phyloP scores from a whole-genome alignment of 768 basidiomycete species.

The Strobilomyces dryophilus region DNA sequence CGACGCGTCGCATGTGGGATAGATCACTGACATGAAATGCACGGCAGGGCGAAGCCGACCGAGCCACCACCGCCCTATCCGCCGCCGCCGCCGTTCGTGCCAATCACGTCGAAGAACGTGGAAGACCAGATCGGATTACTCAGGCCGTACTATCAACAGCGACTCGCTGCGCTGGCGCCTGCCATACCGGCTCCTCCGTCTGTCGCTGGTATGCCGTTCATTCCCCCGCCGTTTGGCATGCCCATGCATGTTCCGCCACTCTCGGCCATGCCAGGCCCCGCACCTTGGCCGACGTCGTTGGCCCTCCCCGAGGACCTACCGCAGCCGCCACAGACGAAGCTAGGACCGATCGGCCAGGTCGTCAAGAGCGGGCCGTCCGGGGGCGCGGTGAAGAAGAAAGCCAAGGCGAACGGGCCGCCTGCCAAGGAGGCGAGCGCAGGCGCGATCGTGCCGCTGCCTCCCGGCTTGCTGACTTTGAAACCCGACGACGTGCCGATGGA shows the following conservation, averaged over 20 bases:
- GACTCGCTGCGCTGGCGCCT: slow-evolving; percentile 44
- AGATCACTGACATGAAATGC: slow-evolving; percentile 4
- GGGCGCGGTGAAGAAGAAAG: slow-evolving; percentile 61
- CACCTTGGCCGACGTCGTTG: slow-evolving; percentile 18
- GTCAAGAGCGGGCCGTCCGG: slow-evolving; percentile 45
- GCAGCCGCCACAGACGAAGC: slow-evolving; percentile 54
- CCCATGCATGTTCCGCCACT: background rate
- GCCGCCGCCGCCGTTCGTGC: slow-evolving; percentile 77
- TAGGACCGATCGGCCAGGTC: slow-evolving; percentile 79
- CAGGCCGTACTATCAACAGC: slow-evolving; percentile 63
- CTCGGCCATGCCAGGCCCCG: background rate
- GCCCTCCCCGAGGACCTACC: slow-evolving; percentile 65
- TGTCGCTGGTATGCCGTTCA: slow-evolving; percentile 14
- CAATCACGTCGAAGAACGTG: slow-evolving; percentile 59
- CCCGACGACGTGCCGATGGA: slow-evolving; percentile 21
- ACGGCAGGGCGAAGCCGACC: slow-evolving; percentile 51
- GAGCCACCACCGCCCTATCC: slow-evolving; percentile 84
- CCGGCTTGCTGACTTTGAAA: slow-evolving; percentile 17
- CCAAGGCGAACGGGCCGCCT: slow-evolving; percentile 21
- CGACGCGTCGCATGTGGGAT: background rate
- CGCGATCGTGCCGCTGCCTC: slow-evolving; percentile 14
- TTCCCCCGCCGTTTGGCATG: slow-evolving; percentile 8
- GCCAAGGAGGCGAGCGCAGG: slow-evolving; percentile 22
- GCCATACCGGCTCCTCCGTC: slow-evolving; percentile 13
- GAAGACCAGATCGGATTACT: slow-evolving; percentile 85